Conservation (phyloP, 2,329 filamentous ascomycete species). For the Teratosphaeria nubilosa region DNA sequence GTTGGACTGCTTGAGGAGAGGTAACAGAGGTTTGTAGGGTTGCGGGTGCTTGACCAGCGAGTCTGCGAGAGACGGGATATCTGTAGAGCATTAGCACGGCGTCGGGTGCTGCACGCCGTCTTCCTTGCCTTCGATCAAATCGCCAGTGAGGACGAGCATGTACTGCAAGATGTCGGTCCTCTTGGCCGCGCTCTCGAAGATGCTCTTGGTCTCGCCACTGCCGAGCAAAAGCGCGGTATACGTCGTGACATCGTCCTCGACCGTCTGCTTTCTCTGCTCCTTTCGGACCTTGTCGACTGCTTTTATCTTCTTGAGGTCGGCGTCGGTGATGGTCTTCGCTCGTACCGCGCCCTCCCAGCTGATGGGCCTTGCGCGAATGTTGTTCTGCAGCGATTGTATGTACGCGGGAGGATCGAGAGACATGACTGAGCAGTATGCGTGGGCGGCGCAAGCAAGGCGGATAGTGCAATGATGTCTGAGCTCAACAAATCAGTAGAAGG, state of each 20-base stretch:
- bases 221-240: conserved; percentile 77
- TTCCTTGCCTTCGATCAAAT: conserved; percentile 68
- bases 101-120: neutral
- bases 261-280: conserved; percentile 73
- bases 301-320: conserved; percentile 90
- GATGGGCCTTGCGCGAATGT: conserved; percentile 90
- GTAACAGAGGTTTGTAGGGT: conserved; percentile 67
- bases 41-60: conserved; percentile 62
- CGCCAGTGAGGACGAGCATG: conserved; percentile 77
- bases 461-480: neutral
- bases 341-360: conserved; percentile 95
- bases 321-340: conserved; percentile 85
- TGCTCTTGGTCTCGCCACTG: conserved; percentile 52
- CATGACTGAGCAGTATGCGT: conserved; percentile 43
- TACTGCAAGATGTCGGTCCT: conserved; percentile 89
- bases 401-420: conserved; percentile 88
- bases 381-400: conserved; percentile 80
- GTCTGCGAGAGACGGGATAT: conserved; percentile 67
- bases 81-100: conserved; percentile 37
- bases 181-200: conserved; percentile 77
- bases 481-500: neutral
- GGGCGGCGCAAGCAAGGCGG: neutral
- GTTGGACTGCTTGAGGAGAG: conserved; percentile 71
- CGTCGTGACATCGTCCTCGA: conserved; percentile 68
- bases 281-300: conserved; percentile 93